phyloP scores from a whole-genome alignment of 2,329 filamentous ascomycete genomes.

The Cadophora gregata region DNA sequence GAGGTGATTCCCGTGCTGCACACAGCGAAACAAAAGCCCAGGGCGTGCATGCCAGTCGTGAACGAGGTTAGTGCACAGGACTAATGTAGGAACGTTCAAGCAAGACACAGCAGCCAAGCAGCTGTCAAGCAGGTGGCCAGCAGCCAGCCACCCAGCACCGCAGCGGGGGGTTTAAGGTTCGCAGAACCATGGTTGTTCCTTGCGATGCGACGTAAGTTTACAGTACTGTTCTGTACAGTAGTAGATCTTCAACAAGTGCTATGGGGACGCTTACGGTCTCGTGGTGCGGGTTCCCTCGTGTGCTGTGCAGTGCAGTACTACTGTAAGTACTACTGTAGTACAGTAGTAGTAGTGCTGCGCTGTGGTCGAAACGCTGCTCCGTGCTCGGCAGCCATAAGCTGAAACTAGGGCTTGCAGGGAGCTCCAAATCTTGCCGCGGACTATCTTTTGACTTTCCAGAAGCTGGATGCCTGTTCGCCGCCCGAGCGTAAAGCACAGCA shows the following conservation, averaged over 20 bases:
- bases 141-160: not conserved
- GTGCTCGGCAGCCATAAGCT: constrained; percentile 19
- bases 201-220: constrained; percentile 3
- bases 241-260: constrained; percentile 15
- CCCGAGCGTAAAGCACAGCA: not conserved
- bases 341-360: no score
- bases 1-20: not conserved
- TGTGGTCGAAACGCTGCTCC: constrained; percentile 24
- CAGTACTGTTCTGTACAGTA: no score
- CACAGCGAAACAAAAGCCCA: not conserved
- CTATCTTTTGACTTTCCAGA: constrained; percentile 14
- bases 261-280: not conserved
- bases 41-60: not conserved
- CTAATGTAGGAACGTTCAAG: constrained; percentile 2
- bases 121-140: constrained; percentile 11
- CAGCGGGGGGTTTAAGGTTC: not conserved
- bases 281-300: not conserved
- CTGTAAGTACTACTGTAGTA: no score
- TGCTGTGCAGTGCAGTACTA: no score
- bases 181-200: not conserved
- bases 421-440: constrained; percentile 22
- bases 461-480: constrained; percentile 17
- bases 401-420: constrained; percentile 24
- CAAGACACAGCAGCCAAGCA: constrained; percentile 10
- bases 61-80: not conserved